Evolutionary conservation across 495 filamentous ascomycete species (phyloP).

Genomic region (Penicillium simplicissimum): DNA sequence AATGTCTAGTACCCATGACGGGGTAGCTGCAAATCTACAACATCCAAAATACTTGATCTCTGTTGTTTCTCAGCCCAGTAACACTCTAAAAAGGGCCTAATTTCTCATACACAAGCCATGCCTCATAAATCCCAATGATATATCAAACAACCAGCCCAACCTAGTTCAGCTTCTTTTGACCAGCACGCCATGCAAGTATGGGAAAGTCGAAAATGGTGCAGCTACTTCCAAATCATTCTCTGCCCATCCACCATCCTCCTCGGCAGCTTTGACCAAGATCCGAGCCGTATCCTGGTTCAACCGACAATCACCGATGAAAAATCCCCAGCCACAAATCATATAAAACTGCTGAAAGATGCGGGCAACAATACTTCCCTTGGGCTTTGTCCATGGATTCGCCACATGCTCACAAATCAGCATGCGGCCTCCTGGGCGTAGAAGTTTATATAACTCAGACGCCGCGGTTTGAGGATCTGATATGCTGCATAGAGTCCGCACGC

Average conservation of each 20-base stretch:
- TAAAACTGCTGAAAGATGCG: conserved; percentile 2
- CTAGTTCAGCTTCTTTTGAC: not conserved
- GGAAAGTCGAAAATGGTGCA: not conserved
- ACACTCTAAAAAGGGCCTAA: not conserved
- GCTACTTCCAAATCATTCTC: not conserved
- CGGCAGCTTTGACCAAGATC: not conserved
- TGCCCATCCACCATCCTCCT: not conserved
- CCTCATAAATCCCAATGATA: not conserved
- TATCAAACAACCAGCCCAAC: not conserved
- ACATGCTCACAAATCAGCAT: conserved; percentile 5
- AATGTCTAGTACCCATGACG: too few relatives aligned
- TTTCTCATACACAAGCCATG: not conserved
- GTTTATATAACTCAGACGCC: not conserved
- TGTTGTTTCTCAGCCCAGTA: too few relatives aligned
- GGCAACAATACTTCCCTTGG: not conserved
- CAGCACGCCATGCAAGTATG: not conserved
- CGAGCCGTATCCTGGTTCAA: conserved; percentile 1
- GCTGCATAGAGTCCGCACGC: conserved; percentile 2
- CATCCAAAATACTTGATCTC: too few relatives aligned
- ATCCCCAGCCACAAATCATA: not conserved
- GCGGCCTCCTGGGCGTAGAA: not conserved
- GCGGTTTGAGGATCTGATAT: not conserved
- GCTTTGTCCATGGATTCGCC: not conserved
- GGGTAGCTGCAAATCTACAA: too few relatives aligned
- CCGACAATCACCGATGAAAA: conserved; percentile 5